Conservation (phyloP, 2,329 filamentous ascomycete species). For the Pestalotiopsis sp. region DNA sequence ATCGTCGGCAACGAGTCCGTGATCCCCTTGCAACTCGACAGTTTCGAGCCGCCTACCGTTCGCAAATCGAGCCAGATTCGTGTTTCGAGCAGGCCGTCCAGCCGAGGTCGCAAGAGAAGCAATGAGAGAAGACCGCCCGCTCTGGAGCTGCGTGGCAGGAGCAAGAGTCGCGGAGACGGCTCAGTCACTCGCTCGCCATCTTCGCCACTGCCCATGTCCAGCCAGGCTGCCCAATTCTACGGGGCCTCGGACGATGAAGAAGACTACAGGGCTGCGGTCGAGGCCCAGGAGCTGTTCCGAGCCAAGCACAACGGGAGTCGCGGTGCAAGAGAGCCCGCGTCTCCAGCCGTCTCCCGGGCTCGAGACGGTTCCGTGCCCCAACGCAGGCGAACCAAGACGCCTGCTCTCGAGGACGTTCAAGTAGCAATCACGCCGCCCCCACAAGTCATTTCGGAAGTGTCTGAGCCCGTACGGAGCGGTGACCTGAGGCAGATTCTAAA, state of each 20-base stretch:
- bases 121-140: slow-evolving; percentile 46
- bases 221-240: slow-evolving; percentile 53
- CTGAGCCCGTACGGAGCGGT: slow-evolving; percentile 46
- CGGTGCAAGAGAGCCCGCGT: slow-evolving; percentile 35
- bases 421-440: slow-evolving; percentile 24
- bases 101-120: slow-evolving; percentile 50
- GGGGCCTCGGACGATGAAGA: slow-evolving; percentile 66
- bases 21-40: slow-evolving; percentile 29
- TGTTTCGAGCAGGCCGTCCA: slow-evolving; percentile 49
- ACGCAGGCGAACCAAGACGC: slow-evolving; percentile 33
- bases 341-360: slow-evolving; percentile 30
- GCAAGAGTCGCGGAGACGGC: slow-evolving; percentile 59
- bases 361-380: slow-evolving; percentile 44
- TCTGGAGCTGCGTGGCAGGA: slow-evolving; percentile 63
- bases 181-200: slow-evolving; percentile 73
- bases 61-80: slow-evolving; percentile 43
- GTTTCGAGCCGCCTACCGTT: slow-evolving; percentile 45
- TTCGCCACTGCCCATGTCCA: slow-evolving; percentile 77
- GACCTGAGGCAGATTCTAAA: slow-evolving; percentile 60
- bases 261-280: slow-evolving; percentile 55
- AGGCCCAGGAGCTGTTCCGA: slow-evolving; percentile 59
- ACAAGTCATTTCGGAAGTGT: not conserved
- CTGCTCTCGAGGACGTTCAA: slow-evolving; percentile 29
- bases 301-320: slow-evolving; percentile 56
- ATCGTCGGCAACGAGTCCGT: slow-evolving; percentile 24